phyloP scores from a whole-genome alignment of 1,139 yeast species.

The Chernovozyma aurita region DNA sequence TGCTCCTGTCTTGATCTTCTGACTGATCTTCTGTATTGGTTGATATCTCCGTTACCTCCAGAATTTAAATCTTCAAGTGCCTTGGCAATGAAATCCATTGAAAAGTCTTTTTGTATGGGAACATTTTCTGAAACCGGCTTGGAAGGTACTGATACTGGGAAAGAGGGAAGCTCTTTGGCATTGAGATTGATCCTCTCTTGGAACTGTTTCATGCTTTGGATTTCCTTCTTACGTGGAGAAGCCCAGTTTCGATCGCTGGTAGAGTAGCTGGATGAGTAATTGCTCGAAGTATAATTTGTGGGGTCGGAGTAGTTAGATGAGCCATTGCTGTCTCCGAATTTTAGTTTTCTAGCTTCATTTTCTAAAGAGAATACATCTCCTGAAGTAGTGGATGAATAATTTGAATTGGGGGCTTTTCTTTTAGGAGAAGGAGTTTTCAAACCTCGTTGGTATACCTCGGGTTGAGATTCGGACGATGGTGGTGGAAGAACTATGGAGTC shows the following conservation, averaged over 20 bases:
- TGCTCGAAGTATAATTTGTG: slow-evolving; percentile 34
- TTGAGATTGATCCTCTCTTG: slow-evolving; percentile 40
- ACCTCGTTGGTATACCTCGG: too few species aligned
- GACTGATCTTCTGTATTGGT: slow-evolving; percentile 37
- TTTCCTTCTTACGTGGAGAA: slow-evolving; percentile 42
- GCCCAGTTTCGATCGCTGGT: slow-evolving; percentile 46
- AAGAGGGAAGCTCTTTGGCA: slow-evolving; percentile 26
- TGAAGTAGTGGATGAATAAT: slow-evolving; percentile 12
- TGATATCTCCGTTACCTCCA: slow-evolving; percentile 60
- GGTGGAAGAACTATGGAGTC: not conserved
- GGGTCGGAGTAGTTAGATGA: slow-evolving; percentile 48
- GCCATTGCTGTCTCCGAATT: slow-evolving; percentile 23
- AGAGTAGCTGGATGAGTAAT: slow-evolving; percentile 16
- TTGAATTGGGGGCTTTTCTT: slow-evolving; percentile 9
- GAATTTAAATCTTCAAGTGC: slow-evolving; percentile 63
- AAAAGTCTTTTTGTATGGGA: slow-evolving; percentile 42
- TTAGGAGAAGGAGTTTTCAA: slow-evolving; percentile 16
- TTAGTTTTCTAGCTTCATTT: slow-evolving; percentile 8
- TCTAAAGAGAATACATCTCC: slow-evolving; percentile 28
- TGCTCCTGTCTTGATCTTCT: slow-evolving; percentile 17
- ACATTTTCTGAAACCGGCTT: slow-evolving; percentile 15
- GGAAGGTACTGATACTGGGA: slow-evolving; percentile 4
- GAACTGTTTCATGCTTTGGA: slow-evolving; percentile 27
- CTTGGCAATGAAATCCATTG: slow-evolving; percentile 49
- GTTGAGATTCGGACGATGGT: not conserved